Percentiles rank a stretch among this genome's conserved stretches.
Conservation (phyloP, 2,329 filamentous ascomycete genomes). For the Exophiala spinifera region DNA sequence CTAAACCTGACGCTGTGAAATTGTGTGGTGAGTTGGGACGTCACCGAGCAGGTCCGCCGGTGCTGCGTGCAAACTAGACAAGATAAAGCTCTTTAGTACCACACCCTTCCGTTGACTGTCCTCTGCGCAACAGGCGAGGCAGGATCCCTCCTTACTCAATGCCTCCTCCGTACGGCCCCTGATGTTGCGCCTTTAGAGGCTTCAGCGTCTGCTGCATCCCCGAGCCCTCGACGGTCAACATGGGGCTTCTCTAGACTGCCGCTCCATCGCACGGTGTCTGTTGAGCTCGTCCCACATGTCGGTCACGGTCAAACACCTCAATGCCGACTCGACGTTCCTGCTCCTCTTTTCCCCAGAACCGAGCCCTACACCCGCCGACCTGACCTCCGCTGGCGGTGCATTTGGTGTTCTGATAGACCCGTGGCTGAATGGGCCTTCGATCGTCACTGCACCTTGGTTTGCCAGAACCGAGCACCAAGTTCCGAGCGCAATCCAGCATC, state of each 20-base stretch:
- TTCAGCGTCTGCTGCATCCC: neutral
- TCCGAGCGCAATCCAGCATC: conserved; percentile 56
- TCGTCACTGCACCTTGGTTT: conserved; percentile 60
- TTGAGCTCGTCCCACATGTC: conserved; percentile 15
- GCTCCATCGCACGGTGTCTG: neutral
- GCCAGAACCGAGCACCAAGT: conserved; percentile 57
- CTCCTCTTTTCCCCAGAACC: conserved; percentile 31
- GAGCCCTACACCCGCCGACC: conserved; percentile 10
- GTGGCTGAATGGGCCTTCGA: conserved; percentile 62
- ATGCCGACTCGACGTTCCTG: conserved; percentile 36
- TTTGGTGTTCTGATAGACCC: conserved; percentile 71
- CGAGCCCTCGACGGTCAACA: neutral
- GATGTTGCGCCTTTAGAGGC: neutral
- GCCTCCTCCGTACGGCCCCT: neutral
- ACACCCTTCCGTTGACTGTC: neutral
- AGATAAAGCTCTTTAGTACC: neutral
- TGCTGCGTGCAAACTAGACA: neutral
- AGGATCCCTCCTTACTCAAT: neutral
- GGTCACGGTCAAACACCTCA: conserved; percentile 28
- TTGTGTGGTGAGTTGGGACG: neutral
- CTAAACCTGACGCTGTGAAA: too few species aligned
- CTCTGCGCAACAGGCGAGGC: neutral
- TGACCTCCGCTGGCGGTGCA: conserved; percentile 10
- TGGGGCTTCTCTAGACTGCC: neutral
- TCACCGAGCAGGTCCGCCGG: neutral